phyloP scores from a whole-genome alignment of 2,329 filamentous ascomycete genomes.

The Grosmannia penicillata region DNA sequence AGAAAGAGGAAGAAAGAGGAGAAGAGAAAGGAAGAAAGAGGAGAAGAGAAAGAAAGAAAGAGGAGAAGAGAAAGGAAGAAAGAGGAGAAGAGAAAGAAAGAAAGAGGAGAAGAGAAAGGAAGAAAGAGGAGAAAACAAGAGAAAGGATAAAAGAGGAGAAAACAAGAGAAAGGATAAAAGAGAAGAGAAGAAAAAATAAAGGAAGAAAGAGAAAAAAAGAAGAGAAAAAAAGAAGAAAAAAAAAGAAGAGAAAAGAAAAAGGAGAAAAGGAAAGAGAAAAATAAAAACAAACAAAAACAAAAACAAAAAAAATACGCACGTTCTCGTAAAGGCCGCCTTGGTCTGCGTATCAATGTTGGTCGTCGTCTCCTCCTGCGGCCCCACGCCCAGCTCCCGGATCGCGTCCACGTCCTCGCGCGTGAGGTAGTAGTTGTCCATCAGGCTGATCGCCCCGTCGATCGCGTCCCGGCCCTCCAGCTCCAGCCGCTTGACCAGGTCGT shows the following conservation, averaged over 20 bases:
- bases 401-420: conserved; percentile 91
- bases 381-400: conserved; percentile 81
- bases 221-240: too few relatives aligned
- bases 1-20: conserved; percentile 7
- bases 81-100: conserved; percentile 13
- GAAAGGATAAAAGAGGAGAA: conserved; percentile 17
- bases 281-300: conserved; percentile 7
- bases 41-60: background rate
- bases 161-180: background rate
- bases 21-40: background rate
- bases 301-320: conserved; percentile 29
- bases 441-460: conserved; percentile 69
- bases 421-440: conserved; percentile 95
- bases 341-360: conserved; percentile 72
- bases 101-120: too few relatives aligned
- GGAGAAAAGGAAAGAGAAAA: conserved; percentile 16
- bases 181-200: conserved; percentile 66
- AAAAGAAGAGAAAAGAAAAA: conserved; percentile 3
- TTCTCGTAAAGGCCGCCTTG: conserved; percentile 78
- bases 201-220: conserved; percentile 19
- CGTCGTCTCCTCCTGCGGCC: conserved; percentile 60
- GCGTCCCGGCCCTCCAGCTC: conserved; percentile 67
- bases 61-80: too few relatives aligned
- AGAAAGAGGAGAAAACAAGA: conserved; percentile 8
- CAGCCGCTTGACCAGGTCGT: conserved; percentile 59